Conservation (phyloP, 163 green algal species). For the Scenedesmus sp. region DNA sequence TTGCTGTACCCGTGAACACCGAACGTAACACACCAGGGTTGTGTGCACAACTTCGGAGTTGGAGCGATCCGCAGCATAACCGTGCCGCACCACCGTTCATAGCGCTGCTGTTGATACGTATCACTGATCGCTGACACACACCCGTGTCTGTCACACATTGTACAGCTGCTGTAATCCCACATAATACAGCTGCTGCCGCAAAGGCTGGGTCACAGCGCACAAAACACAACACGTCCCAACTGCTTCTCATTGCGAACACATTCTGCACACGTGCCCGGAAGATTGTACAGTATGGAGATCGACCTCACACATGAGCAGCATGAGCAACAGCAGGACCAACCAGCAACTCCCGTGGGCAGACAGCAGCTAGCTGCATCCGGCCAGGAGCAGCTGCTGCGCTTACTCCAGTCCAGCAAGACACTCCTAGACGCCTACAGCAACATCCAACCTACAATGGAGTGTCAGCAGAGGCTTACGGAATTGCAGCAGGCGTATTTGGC, state of each 20-base stretch:
- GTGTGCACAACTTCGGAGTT: not conserved
- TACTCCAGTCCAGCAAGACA: slow-evolving; percentile 24
- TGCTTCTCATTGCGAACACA: not conserved
- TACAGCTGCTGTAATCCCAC: not conserved
- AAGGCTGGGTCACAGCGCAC: not conserved
- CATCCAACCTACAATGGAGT: not conserved
- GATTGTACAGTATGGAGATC: not conserved
- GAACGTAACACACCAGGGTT: not conserved
- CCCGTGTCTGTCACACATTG: too few species aligned
- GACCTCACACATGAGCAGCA: not conserved
- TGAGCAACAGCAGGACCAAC: not conserved
- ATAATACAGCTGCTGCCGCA: slow-evolving; percentile 1
- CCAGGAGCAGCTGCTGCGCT: not conserved
- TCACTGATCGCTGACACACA: too few species aligned
- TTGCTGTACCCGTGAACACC: not conserved
- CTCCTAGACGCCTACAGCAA: slow-evolving; percentile 47
- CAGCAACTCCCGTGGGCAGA: not conserved
- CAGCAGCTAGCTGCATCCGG: slow-evolving; percentile 32
- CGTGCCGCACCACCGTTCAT: not conserved
- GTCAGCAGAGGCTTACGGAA: slow-evolving; percentile 10
- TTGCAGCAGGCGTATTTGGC: slow-evolving; percentile 38
- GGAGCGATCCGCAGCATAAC: not conserved
- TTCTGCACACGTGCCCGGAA: not conserved
- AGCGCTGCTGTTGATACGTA: too few species aligned
- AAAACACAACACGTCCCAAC: not conserved